Conservation (phyloP, 2,329 filamentous ascomycete species). For the Balansia obtecta region DNA sequence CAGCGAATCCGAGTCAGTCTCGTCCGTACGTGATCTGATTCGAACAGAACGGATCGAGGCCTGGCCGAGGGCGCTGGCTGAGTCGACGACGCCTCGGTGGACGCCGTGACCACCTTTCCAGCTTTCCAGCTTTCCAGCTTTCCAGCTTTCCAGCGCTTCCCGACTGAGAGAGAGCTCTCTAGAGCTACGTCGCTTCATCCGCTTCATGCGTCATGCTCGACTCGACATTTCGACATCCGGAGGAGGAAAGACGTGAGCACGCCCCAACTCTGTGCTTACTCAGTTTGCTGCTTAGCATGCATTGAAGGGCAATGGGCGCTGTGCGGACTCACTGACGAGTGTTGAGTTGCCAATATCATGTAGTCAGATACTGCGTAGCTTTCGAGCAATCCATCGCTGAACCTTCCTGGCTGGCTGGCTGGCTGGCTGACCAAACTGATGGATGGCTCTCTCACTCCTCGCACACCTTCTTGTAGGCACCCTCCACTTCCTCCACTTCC, state of each 20-base stretch:
- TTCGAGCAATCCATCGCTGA: background rate
- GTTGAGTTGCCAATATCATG: background rate
- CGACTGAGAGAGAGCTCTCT: background rate
- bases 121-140: background rate
- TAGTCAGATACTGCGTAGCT: background rate
- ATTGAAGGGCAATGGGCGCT: too few relatives aligned
- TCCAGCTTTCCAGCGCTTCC: background rate
- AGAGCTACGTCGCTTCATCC: background rate
- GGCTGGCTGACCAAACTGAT: too few relatives aligned
- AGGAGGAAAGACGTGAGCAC: too few relatives aligned
- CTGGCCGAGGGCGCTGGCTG: too few relatives aligned
- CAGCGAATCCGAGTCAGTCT: slow-evolving; percentile 6
- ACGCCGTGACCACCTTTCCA: slow-evolving; percentile 1
- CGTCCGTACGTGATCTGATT: background rate
- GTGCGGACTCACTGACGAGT: too few relatives aligned
- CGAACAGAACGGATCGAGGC: too few relatives aligned
- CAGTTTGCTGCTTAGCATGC: too few relatives aligned
- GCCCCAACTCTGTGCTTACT: too few relatives aligned
- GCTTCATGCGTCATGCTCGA: too few relatives aligned
- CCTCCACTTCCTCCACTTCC: background rate
- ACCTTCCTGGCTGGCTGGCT: background rate
- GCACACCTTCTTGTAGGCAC: too few relatives aligned
- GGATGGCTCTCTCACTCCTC: background rate
- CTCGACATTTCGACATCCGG: too few relatives aligned
- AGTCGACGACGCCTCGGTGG: slow-evolving; percentile 6